These are phyloP conservation scores for Dictyostelium intermedium DNA, from an alignment of 78 protist genomes.

Conservation along the genomic window DNA sequence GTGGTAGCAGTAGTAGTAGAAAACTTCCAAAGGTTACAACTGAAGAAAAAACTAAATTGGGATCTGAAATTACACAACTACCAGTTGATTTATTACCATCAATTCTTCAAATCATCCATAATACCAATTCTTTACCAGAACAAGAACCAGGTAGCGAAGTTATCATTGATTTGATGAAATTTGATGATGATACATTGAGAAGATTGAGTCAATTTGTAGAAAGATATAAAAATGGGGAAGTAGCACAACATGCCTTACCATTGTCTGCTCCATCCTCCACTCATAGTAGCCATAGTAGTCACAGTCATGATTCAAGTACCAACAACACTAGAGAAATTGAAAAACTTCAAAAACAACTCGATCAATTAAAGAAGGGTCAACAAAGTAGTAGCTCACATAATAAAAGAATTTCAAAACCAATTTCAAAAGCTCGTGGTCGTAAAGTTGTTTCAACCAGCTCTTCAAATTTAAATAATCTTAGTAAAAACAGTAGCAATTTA, in stretches of 20 bases:
- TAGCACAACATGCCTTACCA: background rate
- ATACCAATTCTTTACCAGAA: constrained; percentile 9
- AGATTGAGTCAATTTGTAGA: constrained; percentile 26
- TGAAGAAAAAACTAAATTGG: constrained; percentile 59
- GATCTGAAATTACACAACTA: constrained; percentile 18
- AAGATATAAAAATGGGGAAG: background rate
- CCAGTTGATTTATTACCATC: constrained; percentile 14
- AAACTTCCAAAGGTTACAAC: constrained; percentile 45
- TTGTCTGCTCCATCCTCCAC: background rate
- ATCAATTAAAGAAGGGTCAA: background rate
- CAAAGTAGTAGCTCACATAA: background rate
- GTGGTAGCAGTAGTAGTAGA: background rate
- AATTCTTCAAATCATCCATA: constrained; percentile 43
- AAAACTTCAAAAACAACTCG: constrained; percentile 20
- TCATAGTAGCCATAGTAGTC: background rate
- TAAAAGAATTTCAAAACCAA: constrained; percentile 55
- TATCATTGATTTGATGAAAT: constrained; percentile 63
- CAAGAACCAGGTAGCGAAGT: constrained; percentile 51
- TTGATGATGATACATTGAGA: constrained; percentile 50
- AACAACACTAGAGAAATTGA: background rate
- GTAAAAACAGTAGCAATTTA: background rate
- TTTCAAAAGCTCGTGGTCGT: constrained; percentile 63
- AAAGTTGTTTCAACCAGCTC: background rate
- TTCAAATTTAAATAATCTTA: constrained; percentile 12
- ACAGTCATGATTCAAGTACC: background rate